phyloP scores from a whole-genome alignment of 495 filamentous ascomycete genomes.

The Halenospora varia region DNA sequence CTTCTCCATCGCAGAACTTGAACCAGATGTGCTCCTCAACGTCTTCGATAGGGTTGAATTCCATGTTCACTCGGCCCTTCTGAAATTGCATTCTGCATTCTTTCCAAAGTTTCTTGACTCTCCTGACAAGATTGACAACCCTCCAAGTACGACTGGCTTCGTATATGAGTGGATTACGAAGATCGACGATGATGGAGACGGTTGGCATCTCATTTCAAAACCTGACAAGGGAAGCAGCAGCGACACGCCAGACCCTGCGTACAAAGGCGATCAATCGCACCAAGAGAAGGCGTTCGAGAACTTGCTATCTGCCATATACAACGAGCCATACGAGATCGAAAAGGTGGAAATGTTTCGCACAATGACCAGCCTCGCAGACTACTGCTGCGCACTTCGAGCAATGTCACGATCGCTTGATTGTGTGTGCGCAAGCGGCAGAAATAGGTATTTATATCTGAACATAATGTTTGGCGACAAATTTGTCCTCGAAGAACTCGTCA shows the following conservation, averaged over 20 bases:
- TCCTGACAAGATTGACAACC: neutral
- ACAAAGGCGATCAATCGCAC: neutral
- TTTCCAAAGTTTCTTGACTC: neutral
- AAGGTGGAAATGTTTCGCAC: neutral
- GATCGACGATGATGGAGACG: neutral
- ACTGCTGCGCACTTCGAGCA: neutral
- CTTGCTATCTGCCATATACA: neutral
- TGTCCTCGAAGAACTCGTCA: neutral
- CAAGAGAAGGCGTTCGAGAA: neutral
- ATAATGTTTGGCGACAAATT: neutral
- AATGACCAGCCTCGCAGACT: neutral
- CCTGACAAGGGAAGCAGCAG: neutral
- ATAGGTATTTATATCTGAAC: neutral
- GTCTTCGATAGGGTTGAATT: neutral
- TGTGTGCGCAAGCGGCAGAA: too few species aligned
- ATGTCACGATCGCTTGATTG: neutral
- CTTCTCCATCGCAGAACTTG: neutral
- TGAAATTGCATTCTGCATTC: neutral
- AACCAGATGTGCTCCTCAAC: neutral
- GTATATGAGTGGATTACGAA: slow-evolving; percentile 5
- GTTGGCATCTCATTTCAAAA: neutral
- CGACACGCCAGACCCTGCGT: neutral
- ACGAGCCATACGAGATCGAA: neutral
- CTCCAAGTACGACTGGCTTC: neutral
- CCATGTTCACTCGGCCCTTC: neutral